These are phyloP conservation scores for Pythium aquatile DNA, from an alignment of 352 stramenopile species.

Conservation along the genomic window DNA sequence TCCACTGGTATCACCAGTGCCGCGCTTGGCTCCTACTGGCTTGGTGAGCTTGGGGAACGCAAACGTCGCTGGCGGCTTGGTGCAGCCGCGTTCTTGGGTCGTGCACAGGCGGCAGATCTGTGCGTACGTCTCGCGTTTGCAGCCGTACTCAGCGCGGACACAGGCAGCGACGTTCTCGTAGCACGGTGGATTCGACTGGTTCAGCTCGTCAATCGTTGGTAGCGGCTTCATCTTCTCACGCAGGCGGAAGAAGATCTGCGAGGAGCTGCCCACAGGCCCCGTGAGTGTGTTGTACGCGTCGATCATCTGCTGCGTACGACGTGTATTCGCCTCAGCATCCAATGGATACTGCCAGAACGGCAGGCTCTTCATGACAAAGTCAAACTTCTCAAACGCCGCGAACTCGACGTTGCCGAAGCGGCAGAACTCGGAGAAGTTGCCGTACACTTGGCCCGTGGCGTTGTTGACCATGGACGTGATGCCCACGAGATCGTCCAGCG, in stretches of 20 bases:
- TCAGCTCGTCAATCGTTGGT: slow-evolving; percentile 24
- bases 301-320: slow-evolving; percentile 25
- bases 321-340: slow-evolving; percentile 21
- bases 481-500: slow-evolving; percentile 37
- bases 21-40: slow-evolving; percentile 2
- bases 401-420: slow-evolving; percentile 29
- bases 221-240: slow-evolving; percentile 22
- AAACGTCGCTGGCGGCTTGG: slow-evolving; percentile 7
- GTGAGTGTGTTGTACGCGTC: slow-evolving; percentile 24
- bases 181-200: slow-evolving; percentile 31
- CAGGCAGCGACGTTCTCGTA: slow-evolving; percentile 31
- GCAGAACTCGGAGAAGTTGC: slow-evolving; percentile 32
- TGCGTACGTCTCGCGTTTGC: slow-evolving; percentile 21
- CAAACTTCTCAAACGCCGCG: slow-evolving; percentile 11
- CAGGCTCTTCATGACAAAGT: slow-evolving; percentile 17
- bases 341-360: slow-evolving; percentile 34
- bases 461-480: slow-evolving; percentile 34
- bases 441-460: slow-evolving; percentile 15
- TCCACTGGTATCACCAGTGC: not conserved
- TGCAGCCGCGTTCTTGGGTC: slow-evolving; percentile 2
- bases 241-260: slow-evolving; percentile 16
- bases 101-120: slow-evolving; percentile 32
- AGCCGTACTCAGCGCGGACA: slow-evolving; percentile 7
- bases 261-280: slow-evolving; percentile 2
- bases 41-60: slow-evolving; percentile 23